Conservation (phyloP, 192 early-diverging fungal genomes). For the Coemansia sp. region DNA sequence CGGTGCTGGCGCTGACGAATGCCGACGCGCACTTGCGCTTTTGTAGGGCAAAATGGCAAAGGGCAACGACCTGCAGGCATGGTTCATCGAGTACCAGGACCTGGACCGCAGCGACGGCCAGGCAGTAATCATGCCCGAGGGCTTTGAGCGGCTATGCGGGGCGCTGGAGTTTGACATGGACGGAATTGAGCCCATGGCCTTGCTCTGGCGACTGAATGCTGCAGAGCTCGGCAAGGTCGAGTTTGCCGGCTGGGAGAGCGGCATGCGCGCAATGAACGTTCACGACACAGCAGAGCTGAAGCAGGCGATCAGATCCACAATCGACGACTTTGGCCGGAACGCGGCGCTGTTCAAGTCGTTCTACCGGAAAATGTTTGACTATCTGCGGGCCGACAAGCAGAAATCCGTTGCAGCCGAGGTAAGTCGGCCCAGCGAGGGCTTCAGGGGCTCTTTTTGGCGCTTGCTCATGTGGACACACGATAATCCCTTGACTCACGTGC, state of each 20-base stretch:
- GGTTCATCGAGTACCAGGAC: slow-evolving; percentile 41
- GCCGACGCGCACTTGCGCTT: background rate
- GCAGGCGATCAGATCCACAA: slow-evolving; percentile 1
- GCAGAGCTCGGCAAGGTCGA: slow-evolving; percentile 26
- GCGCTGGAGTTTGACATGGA: slow-evolving; percentile 29
- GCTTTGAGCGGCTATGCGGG: slow-evolving; percentile 37
- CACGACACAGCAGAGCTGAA: slow-evolving; percentile 9
- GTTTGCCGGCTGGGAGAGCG: slow-evolving; percentile 18
- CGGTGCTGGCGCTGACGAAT: too few relatives aligned
- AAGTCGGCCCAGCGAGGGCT: slow-evolving; percentile 3
- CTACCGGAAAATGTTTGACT: slow-evolving; percentile 37
- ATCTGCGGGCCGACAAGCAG: slow-evolving; percentile 22
- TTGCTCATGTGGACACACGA: background rate
- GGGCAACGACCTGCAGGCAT: slow-evolving; percentile 10
- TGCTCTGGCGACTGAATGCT: slow-evolving; percentile 39
- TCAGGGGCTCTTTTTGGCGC: background rate
- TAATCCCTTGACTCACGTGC: background rate
- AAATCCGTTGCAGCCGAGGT: slow-evolving; percentile 22
- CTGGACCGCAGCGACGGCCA: slow-evolving; percentile 20
- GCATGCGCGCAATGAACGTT: slow-evolving; percentile 19
- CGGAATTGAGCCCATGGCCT: slow-evolving; percentile 32
- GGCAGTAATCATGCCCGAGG: slow-evolving; percentile 26
- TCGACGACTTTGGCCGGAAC: slow-evolving; percentile 9
- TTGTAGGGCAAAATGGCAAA: slow-evolving; percentile 15
- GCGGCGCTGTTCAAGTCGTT: slow-evolving; percentile 16